These are phyloP conservation scores for Pseudomicrostroma phylloplanum DNA, from an alignment of 1,284 basidiomycete species.

Conservation along the genomic window DNA sequence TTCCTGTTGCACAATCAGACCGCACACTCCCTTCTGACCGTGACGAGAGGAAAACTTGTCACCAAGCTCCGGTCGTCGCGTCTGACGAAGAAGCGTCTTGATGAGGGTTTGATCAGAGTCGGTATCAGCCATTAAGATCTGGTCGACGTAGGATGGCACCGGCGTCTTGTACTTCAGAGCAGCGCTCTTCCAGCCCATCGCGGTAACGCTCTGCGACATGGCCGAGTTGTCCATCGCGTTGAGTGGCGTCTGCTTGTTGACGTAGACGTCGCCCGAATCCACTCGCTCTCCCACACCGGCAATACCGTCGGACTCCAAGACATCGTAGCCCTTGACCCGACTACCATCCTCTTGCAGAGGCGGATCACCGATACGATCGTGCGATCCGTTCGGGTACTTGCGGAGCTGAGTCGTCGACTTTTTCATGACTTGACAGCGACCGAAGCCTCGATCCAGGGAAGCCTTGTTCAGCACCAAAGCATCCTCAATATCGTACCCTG, in stretches of 20 bases:
- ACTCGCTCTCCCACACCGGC: conserved; percentile 91
- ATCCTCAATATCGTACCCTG: conserved; percentile 99
- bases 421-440: conserved; percentile 90
- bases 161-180: conserved; percentile 42
- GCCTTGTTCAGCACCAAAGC: conserved; percentile 87
- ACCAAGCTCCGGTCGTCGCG: conserved; percentile 87
- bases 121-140: conserved; percentile 92
- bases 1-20: conserved; percentile 94
- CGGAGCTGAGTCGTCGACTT: conserved; percentile 91
- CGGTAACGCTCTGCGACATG: conserved; percentile 14
- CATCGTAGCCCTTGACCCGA: conserved; percentile 73
- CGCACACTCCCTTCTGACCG: conserved; percentile 98
- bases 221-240: conserved; percentile 64
- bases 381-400: conserved; percentile 96
- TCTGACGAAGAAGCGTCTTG: conserved; percentile 97
- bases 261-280: conserved; percentile 85
- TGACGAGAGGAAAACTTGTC: conserved; percentile 98
- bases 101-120: conserved; percentile 86
- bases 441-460: conserved; percentile 85
- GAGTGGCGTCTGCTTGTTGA: conserved; percentile 92
- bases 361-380: conserved; percentile 88
- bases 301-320: conserved; percentile 84
- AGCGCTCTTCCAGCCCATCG: conserved; percentile 57
- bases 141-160: conserved; percentile 89
- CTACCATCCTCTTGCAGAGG: conserved; percentile 67